A percentile compares a stretch with the other conserved stretches of the same genome.
Evolutionary conservation across 2,329 filamentous ascomycete genomes (phyloP).

Genomic region (Colletotrichum australisinense): DNA sequence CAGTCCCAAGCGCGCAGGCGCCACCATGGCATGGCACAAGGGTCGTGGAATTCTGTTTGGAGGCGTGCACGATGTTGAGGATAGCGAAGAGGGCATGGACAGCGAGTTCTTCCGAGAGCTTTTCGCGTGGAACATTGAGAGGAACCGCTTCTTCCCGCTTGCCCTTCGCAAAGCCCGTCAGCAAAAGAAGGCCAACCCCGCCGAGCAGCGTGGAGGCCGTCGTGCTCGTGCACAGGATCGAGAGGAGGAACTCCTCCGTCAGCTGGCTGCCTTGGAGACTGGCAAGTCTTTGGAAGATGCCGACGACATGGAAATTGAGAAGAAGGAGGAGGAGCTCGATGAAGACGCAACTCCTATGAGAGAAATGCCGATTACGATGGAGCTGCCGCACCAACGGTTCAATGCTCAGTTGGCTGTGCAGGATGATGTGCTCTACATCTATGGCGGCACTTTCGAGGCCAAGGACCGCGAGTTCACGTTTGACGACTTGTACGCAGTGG

Average conservation of each 20-base stretch:
- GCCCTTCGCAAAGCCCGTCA: constrained; percentile 78
- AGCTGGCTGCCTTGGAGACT: constrained; percentile 86
- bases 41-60: constrained; percentile 94
- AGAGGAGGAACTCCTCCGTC: constrained; percentile 89
- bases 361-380: constrained; percentile 76
- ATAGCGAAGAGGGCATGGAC: constrained; percentile 94
- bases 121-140: constrained; percentile 93
- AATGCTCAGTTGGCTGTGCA: constrained; percentile 92
- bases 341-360: constrained; percentile 69
- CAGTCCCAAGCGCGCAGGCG: constrained; percentile 83
- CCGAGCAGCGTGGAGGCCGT: constrained; percentile 68
- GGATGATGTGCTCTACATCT: constrained; percentile 92
- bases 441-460: constrained; percentile 95
- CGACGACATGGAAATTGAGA: constrained; percentile 61
- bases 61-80: constrained; percentile 92
- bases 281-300: constrained; percentile 71
- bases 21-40: constrained; percentile 95
- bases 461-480: constrained; percentile 96
- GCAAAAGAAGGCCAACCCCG: constrained; percentile 70
- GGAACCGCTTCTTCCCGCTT: constrained; percentile 93
- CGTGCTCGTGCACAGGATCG: constrained; percentile 87
- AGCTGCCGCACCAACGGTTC: constrained; percentile 90
- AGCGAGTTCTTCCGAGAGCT: constrained; percentile 96
- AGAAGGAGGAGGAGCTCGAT: constrained; percentile 60
- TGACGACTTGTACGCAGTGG: constrained; percentile 92